Evolutionary conservation across 495 filamentous ascomycete genomes (phyloP), one percentile per base, ranked within the genome.

Genomic region (Podospora pseudocomata): DNA sequence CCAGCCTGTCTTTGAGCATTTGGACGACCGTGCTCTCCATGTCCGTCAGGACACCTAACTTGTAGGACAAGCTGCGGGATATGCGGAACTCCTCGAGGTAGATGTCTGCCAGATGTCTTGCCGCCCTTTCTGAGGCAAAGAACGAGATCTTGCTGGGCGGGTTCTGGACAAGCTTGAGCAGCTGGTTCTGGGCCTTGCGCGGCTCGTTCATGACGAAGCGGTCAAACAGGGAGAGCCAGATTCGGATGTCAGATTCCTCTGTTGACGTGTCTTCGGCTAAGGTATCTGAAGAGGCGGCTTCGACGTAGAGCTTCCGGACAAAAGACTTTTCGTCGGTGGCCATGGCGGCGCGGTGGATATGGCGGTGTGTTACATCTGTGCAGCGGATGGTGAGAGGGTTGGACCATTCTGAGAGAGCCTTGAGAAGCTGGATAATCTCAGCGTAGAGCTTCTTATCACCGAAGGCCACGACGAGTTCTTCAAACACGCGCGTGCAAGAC

Each of bases 341-440:
- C 61, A 63, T 63, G 61, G 61, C 61, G n/a, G 61, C 61, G 16
- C 61, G 32, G 30, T 63, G 61, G 32, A 63, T 63, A n/a, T 32
- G 34, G 9, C 61, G 28, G n/a, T 63, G 61, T 5, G 61, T 63
- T n/a, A 63, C 16, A 19, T 63, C 61, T 26, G n/a, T 49, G 32
- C 61, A 63, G 5, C 30, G 27, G 30, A 44, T 32, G 4, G 27
- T 63, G 3, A 63, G 28, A 16, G 61, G 61, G 30, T 63, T 63
- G 6, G 32, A 28, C 28, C 34, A 63, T 16, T 49, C 39, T 18
- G 39, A 49, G 39, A 49, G 39, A 15, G 28, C 18, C 32, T 32
- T 32, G 13, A 63, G 28, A 5, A 63, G 61, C n/a, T 63, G 61
- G 32, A 63, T 49, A 3, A 63, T 63, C 15, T 63, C 61, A 19